Conservation (phyloP, 2,329 filamentous ascomycete species). For the Ceratocystis smalleyi region DNA sequence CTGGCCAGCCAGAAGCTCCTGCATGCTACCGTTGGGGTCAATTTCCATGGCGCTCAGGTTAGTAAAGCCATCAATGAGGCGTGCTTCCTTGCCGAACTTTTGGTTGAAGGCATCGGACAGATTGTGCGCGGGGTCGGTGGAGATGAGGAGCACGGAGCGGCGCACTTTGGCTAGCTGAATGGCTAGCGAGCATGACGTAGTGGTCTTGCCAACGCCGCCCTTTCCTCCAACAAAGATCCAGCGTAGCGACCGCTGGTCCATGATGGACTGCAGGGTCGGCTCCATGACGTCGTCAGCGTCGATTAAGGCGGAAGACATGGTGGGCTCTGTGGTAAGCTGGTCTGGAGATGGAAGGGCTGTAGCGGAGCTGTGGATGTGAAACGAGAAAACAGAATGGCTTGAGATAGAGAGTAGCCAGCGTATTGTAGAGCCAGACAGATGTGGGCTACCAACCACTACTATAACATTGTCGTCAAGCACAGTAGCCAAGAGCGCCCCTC, state of each 20-base stretch:
- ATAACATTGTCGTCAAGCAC: not conserved
- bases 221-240: constrained; percentile 99
- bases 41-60: constrained; percentile 99
- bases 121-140: constrained; percentile 96
- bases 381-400: not conserved
- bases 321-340: constrained; percentile 4
- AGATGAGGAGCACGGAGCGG: constrained; percentile 92
- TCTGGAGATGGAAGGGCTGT: not conserved
- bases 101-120: constrained; percentile 94
- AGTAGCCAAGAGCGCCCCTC: not conserved
- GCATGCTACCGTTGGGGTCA: constrained; percentile 93
- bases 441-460: not conserved
- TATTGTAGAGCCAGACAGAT: not conserved
- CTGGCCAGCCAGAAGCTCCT: constrained; percentile 70
- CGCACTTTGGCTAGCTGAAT: constrained; percentile 93
- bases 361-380: not conserved
- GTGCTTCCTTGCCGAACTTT: constrained; percentile 97
- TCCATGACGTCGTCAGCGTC: constrained; percentile 59
- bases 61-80: constrained; percentile 76
- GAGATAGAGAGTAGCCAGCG: not conserved
- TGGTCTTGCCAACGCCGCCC: constrained; percentile 96
- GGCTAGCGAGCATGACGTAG: constrained; percentile 94
- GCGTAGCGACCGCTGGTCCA: constrained; percentile 86
- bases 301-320: constrained; percentile 29
- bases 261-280: constrained; percentile 81